These are phyloP conservation scores for Penicillium salamii DNA, from an alignment of 495 filamentous ascomycete species.

Conservation along the genomic window DNA sequence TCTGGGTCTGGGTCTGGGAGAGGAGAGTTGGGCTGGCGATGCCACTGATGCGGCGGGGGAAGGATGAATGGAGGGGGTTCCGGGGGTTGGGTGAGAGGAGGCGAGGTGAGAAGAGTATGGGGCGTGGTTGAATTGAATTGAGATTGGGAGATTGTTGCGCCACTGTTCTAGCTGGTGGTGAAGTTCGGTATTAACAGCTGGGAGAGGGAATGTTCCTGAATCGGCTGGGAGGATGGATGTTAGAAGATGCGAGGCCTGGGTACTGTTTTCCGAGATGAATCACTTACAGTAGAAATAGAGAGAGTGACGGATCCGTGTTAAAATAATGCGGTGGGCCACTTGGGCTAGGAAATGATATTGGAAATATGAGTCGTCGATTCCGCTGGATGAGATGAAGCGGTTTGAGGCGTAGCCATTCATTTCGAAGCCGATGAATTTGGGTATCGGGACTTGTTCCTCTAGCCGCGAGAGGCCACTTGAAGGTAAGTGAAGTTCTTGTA, in stretches of 20 bases:
- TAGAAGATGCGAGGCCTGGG: not conserved
- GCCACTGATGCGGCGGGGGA: conserved; percentile 21
- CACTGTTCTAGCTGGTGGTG: conserved; percentile 48
- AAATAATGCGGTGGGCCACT: conserved; percentile 48
- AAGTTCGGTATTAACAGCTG: conserved; percentile 44
- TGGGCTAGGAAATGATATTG: conserved; percentile 51
- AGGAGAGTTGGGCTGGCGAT: conserved; percentile 24
- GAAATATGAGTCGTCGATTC: conserved; percentile 46
- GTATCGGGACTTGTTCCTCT: conserved; percentile 46
- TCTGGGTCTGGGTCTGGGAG: conserved; percentile 11
- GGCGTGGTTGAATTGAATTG: conserved; percentile 38
- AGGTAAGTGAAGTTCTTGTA: conserved; percentile 47
- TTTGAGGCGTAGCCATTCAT: conserved; percentile 32
- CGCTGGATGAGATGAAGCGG: conserved; percentile 25
- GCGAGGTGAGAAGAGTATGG: conserved; percentile 16
- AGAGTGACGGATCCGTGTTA: conserved; percentile 47
- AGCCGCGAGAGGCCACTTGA: conserved; percentile 43
- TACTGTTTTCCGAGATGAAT: not conserved
- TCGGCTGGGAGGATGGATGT: conserved; percentile 27
- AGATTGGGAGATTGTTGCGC: conserved; percentile 42
- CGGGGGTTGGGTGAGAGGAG: conserved; percentile 14
- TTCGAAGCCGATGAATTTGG: conserved; percentile 47
- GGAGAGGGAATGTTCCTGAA: conserved; percentile 43
- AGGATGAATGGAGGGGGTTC: conserved; percentile 13
- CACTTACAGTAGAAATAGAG: conserved; percentile 46